Evolutionary conservation across 257 asterid species (phyloP), one percentile per base, ranked within the genome.

Genomic region (Verbascum thapsus): DNA sequence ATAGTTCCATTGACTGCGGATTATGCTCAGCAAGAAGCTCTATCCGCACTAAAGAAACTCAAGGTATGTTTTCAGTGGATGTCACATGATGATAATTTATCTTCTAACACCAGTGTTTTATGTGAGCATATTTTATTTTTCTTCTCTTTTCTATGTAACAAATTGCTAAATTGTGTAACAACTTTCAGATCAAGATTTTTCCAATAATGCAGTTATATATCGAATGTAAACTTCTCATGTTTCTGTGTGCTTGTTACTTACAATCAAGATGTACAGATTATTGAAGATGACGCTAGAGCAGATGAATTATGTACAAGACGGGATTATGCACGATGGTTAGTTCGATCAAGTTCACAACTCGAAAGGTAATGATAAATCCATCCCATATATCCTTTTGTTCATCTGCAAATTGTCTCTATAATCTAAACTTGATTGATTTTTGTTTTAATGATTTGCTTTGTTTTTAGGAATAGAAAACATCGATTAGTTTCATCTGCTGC

Each of bases 241-340:
- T 72, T 61, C 73, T 64, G 54, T 52, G n/a, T n/a, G n/a, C n/a
- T n/a, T n/a, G n/a, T n/a, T n/a, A n/a, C n/a, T n/a, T 70, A 50
- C 50, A 40, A 37, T 62, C 75, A 78, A 76, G 77, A 69, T 64
- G 40, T 80, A 66, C 94, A 92, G 99, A 85, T 92, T 43, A 79
- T 87, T 72, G 96, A 85, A 74, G 94, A 84, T 60, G 86, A 76
- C 74, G 82, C 76, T 19, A 80, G 74, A 73, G 90, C 88, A 63
- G 89, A 83, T 57, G 90, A 87, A 72, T 73, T 92, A 20, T 92
- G 97, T 71, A 87, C 95, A 18, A 84, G 96, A 72, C 82, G 99
- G 75, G 96, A 89, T 71, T 87, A 83, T 57, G 95, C 99, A 51
- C 81, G 95, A 52, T 92, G 97, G 99, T 72, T 92, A 68, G 80